phyloP scores from a whole-genome alignment of 768 basidiomycete genomes.

The Termitomyces sp. region DNA sequence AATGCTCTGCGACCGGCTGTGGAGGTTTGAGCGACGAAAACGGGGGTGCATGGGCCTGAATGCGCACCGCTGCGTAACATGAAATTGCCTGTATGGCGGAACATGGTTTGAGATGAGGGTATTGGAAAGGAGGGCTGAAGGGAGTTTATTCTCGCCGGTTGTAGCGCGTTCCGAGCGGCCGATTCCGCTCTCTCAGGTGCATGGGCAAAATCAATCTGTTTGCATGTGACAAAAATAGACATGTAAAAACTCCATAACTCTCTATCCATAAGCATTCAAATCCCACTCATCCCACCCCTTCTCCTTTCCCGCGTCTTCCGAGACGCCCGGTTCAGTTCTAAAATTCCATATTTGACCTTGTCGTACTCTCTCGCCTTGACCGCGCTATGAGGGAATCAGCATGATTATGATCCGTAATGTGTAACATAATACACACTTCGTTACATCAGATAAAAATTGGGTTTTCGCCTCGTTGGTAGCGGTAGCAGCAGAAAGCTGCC shows the following conservation, averaged over 20 bases:
- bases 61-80: conserved; percentile 45
- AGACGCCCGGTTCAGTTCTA: conserved; percentile 65
- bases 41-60: neutral
- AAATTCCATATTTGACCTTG: conserved; percentile 77
- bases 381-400: conserved; percentile 37
- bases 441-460: conserved; percentile 70
- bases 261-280: conserved; percentile 13
- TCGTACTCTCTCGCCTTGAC: conserved; percentile 63
- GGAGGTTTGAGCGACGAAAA: conserved; percentile 4
- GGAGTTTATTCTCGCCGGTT: conserved; percentile 5
- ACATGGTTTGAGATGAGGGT: conserved; percentile 34
- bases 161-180: conserved; percentile 6
- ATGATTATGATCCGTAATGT: neutral
- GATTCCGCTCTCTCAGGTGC: conserved; percentile 6
- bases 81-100: conserved; percentile 57
- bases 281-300: conserved; percentile 33
- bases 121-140: conserved; percentile 1
- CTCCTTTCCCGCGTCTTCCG: conserved; percentile 69
- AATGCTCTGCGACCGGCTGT: conserved; percentile 74
- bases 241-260: neutral
- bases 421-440: conserved; percentile 46
- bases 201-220: neutral
- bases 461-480: conserved; percentile 63
- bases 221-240: conserved; percentile 1
- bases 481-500: conserved; percentile 56